These are phyloP conservation scores for Tripterygium wilfordii DNA, from an alignment of 177 flowering plant genomes.

Conservation along the genomic window DNA sequence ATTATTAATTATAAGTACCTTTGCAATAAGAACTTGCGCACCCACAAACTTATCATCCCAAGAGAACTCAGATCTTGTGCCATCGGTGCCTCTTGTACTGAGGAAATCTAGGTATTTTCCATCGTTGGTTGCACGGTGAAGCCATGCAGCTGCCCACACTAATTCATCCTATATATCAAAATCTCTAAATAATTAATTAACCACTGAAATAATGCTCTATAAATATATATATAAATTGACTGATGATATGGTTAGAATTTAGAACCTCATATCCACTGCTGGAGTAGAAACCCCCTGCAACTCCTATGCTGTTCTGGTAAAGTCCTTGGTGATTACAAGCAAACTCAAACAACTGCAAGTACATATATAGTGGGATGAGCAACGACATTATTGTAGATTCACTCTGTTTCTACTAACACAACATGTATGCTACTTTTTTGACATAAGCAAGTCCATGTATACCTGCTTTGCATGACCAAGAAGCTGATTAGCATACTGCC, in stretches of 20 bases:
- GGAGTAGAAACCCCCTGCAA: conserved; percentile 34
- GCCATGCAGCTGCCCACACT: conserved; percentile 73
- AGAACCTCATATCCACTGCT: conserved; percentile 47
- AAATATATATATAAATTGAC: too few species aligned
- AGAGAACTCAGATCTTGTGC: conserved; percentile 23
- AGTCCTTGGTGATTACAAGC: conserved; percentile 25
- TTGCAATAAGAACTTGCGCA: conserved; percentile 35
- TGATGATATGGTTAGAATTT: too few species aligned
- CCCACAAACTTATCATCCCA: conserved; percentile 73
- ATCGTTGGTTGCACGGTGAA: conserved; percentile 36
- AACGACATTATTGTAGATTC: too few species aligned
- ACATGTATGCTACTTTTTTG: too few species aligned
- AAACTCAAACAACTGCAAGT: conserved; percentile 50
- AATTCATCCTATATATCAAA: conserved; percentile 50
- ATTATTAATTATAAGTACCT: too few species aligned
- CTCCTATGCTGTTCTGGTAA: conserved; percentile 36
- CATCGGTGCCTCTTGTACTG: conserved; percentile 13
- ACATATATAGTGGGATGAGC: too few species aligned
- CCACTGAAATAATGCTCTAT: too few species aligned
- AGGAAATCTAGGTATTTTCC: conserved; percentile 26
- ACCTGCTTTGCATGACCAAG: conserved; percentile 30
- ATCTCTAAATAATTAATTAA: too few species aligned
- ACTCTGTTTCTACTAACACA: too few species aligned
- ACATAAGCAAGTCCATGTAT: too few species aligned
- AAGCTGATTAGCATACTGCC: conserved; percentile 21